Evolutionary conservation across 441 rosid species (phyloP).

Genomic region (Sinapis alba): DNA sequence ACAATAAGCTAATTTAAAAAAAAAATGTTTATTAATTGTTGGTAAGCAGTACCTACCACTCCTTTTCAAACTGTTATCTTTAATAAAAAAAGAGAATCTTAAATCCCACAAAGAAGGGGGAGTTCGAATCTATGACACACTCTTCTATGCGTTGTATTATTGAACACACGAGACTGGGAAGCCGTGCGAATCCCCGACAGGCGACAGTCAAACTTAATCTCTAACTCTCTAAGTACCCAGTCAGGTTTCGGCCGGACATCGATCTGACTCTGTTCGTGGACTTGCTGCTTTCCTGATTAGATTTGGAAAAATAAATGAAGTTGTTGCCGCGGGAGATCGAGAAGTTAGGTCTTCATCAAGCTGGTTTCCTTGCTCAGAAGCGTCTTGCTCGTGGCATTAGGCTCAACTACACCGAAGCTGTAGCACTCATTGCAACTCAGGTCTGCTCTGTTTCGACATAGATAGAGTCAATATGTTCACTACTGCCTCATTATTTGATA

Average conservation of each 20-base stretch:
- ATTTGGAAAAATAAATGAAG: slow-evolving; percentile 43
- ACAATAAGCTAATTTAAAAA: no score
- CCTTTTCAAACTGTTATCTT: background rate
- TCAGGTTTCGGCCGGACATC: background rate
- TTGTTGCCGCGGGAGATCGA: slow-evolving; percentile 75
- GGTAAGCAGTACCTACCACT: background rate
- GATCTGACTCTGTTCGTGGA: background rate
- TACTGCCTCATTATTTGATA: slow-evolving; percentile 5
- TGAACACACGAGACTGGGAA: background rate
- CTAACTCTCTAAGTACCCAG: no score
- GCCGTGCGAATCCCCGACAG: background rate
- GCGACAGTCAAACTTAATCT: background rate
- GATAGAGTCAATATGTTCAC: background rate
- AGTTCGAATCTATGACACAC: background rate
- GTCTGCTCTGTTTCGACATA: slow-evolving; percentile 23
- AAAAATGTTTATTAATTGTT: no score
- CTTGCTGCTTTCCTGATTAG: slow-evolving; percentile 24
- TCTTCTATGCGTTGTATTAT: background rate
- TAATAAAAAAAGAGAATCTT: background rate
- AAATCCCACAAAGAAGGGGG: background rate
- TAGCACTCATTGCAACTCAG: slow-evolving; percentile 90
- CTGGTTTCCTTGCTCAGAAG: slow-evolving; percentile 90
- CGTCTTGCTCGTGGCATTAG: slow-evolving; percentile 90
- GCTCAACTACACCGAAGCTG: slow-evolving; percentile 84
- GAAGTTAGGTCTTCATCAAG: slow-evolving; percentile 76